Conservation (phyloP, 768 basidiomycete genomes). For the Kwoniella dendrophila region DNA sequence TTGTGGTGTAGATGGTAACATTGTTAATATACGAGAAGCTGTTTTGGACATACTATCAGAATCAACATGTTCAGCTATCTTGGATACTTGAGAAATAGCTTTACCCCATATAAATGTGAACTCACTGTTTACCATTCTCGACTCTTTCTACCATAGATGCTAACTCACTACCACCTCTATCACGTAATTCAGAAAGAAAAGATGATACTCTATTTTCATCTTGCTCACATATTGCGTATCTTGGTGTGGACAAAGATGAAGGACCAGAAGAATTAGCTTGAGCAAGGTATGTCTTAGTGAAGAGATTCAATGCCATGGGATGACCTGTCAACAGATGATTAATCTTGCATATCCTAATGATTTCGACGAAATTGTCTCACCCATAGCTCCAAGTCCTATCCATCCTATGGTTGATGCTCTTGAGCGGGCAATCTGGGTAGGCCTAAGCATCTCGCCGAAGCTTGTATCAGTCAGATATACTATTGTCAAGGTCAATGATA, state of each 20-base stretch:
- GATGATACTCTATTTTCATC: slow-evolving; percentile 31
- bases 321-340: slow-evolving; percentile 27
- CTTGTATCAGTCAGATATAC: slow-evolving; percentile 16
- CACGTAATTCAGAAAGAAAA: slow-evolving; percentile 34
- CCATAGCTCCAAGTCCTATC: slow-evolving; percentile 52
- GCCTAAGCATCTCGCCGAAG: slow-evolving; percentile 25
- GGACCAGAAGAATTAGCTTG: slow-evolving; percentile 5
- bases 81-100: background rate
- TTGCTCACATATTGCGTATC: slow-evolving; percentile 44
- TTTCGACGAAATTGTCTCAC: slow-evolving; percentile 18
- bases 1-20: slow-evolving; percentile 90
- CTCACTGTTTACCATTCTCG: slow-evolving; percentile 41
- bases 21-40: slow-evolving; percentile 70
- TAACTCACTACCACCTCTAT: slow-evolving; percentile 34
- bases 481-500: background rate
- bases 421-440: slow-evolving; percentile 18
- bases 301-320: slow-evolving; percentile 51
- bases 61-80: background rate
- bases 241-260: background rate
- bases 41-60: slow-evolving; percentile 40
- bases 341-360: background rate
- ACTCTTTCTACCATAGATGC: slow-evolving; percentile 32
- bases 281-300: slow-evolving; percentile 45
- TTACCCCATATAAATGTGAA: background rate
- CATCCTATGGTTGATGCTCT: slow-evolving; percentile 43